Percentiles rank a stretch among this genome's conserved stretches.
These are phyloP conservation scores for Pezicula neosporulosa DNA, from an alignment of 2,329 filamentous ascomycete genomes.

Conservation along the genomic window DNA sequence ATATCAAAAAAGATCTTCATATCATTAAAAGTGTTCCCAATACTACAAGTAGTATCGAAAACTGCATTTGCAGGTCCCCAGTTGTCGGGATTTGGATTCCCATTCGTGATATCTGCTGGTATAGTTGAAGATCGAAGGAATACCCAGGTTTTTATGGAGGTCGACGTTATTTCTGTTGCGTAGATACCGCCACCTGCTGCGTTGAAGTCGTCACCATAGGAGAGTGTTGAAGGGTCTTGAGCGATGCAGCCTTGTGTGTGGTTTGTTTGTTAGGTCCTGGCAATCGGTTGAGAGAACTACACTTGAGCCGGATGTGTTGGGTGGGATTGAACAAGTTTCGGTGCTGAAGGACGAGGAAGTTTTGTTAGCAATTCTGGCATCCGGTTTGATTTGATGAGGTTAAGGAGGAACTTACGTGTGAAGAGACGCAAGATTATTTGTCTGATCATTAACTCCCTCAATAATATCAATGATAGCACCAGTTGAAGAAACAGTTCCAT, in stretches of 20 bases:
- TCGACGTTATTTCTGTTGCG: slow-evolving; percentile 39
- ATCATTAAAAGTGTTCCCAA: slow-evolving; percentile 62
- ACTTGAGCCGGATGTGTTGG: too few relatives aligned
- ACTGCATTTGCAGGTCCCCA: slow-evolving; percentile 39
- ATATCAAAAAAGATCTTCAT: slow-evolving; percentile 77
- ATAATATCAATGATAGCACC: slow-evolving; percentile 32
- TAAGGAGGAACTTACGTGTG: slow-evolving; percentile 31
- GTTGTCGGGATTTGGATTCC: slow-evolving; percentile 33
- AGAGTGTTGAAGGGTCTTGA: slow-evolving; percentile 29
- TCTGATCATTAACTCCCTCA: slow-evolving; percentile 41
- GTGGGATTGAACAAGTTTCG: too few relatives aligned
- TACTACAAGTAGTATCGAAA: slow-evolving; percentile 55
- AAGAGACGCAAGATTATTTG: slow-evolving; percentile 39
- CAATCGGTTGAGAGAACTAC: too few relatives aligned
- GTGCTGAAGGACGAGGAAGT: slow-evolving; percentile 36
- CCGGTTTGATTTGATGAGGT: slow-evolving; percentile 29
- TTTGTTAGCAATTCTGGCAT: slow-evolving; percentile 28
- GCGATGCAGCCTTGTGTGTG: slow-evolving; percentile 42
- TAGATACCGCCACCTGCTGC: slow-evolving; percentile 40
- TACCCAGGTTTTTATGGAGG: slow-evolving; percentile 43
- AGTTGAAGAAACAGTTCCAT: slow-evolving; percentile 17
- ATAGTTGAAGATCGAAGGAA: slow-evolving; percentile 35
- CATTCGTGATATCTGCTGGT: slow-evolving; percentile 37
- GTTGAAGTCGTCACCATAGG: slow-evolving; percentile 50
- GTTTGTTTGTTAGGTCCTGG: too few relatives aligned